Base-by-base conservation (phyloP, 2,329 filamentous ascomycete genomes). In the Penicillium sp. region DNA sequence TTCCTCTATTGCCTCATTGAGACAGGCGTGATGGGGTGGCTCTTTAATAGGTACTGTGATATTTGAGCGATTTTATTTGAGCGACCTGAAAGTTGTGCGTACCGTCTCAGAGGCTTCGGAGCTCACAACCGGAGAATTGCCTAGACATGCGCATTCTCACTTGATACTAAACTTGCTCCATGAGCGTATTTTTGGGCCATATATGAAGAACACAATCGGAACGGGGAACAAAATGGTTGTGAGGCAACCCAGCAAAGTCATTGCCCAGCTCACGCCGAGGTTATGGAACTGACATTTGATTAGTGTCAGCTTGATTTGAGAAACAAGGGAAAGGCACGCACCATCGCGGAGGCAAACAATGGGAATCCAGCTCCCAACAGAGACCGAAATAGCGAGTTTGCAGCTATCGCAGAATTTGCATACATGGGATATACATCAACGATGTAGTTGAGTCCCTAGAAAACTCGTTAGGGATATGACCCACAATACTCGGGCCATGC, bases 131-230 rank as follows among this genome's bases (percentile, higher is more conserved):
- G 4, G 5, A 27, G 24, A 5, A 27, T 27, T 8, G n/a, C 11
- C 32, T 6, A 34, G 5, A 18, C n/a, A 27, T 11, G 5, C 8
- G 2, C 2, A 9, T 29, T 13, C 29, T 36, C 39, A 22, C 24
- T 48, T 48, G 4, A 22, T 6, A 10, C 58, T 65, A 45, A 69
- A 79, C 51, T 69, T 68, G 63, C 76, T 79, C 67, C 64, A 75
- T 11, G 53, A 63, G 48, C 77, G 66, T 55, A 80, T 65, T 42
- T 42, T 64, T 48, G 68, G 68, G 70, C 79, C 79, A 62, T 75
- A 81, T 32, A 69, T 69, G 68, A 75, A 81, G 59, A 82, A 72
- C 56, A 81, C 51, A 14, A 81, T 68, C 2, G 80, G 79, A 43
- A 79, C 75, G 4, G 79, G 79, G 8, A 80, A 57, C 66, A 76